Evolutionary conservation across 2,329 filamentous ascomycete species (phyloP), one percentile per base, ranked within the genome.

Genomic region (Claviceps pazoutovae): DNA sequence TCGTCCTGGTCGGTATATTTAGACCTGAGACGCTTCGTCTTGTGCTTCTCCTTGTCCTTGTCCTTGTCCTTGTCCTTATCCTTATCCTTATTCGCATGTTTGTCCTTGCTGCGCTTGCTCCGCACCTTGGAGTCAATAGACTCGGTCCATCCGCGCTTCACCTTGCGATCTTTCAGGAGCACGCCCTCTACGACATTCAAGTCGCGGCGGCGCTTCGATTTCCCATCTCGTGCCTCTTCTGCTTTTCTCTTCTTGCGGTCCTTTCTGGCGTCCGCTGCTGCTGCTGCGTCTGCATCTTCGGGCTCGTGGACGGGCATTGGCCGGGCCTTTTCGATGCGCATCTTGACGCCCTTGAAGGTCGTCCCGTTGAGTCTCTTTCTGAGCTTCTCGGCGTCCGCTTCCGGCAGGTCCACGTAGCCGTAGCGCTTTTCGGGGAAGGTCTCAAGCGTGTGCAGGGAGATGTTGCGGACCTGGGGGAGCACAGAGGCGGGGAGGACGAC

Each of bases 71-170:
- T 26, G 5, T 23, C 23, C 44, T 76, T 74, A 49, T 75, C 72
- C 41, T 72, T 68, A 23, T 74, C 70, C 26, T 19, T 71, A 21
- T 73, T 70, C 26, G 71, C 68, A 23, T 74, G 70, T 34, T 72
- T 73, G 51, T 69, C 66, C 51, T 72, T 74, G 60, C 73, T 77
- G 42, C 66, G 71, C 58, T 71, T 75, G 61, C 69, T 71, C 58
- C 71, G 73, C 59, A 64, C 70, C 58, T 70, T 67, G 53, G 72
- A 68, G 19, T 72, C 71, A 21, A 74, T 71, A 1, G 83, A 75
- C 55, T 89, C 86, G 1, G 86, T 91, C 90, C 90, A 95, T 5
- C 89, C 90, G 55, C 90, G 77, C 73, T 93, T 94, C 55, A 96
- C 82, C 61, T 86, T 86, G 58, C 90, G 80, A 46, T 80, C 84